Evolutionary conservation across 106 monocot species (phyloP).

Genomic region (Dioscorea dumetorum): DNA sequence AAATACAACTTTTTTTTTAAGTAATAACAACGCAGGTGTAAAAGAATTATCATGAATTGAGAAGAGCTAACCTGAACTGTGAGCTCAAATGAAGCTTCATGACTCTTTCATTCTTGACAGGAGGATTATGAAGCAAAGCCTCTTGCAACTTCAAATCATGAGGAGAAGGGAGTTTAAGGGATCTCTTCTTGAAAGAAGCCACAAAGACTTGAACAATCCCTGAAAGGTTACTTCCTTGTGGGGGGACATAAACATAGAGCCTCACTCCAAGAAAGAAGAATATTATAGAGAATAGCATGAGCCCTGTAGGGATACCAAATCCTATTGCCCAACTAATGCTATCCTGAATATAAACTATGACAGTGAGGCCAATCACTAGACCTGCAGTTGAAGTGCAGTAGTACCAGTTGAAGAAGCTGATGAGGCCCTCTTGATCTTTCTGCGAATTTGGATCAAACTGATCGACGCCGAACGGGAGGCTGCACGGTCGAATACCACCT

Average conservation of each 20-base stretch:
- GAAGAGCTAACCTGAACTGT: conserved; percentile 30
- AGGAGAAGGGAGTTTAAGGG: neutral
- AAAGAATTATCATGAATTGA: neutral
- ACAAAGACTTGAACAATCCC: conserved; percentile 14
- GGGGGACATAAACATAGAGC: conserved; percentile 8
- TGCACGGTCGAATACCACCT: conserved; percentile 1
- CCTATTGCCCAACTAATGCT: conserved; percentile 8
- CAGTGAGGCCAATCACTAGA: neutral
- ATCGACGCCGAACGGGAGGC: conserved; percentile 1
- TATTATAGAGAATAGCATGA: conserved; percentile 8
- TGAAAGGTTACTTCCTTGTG: conserved; percentile 11
- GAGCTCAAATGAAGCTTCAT: conserved; percentile 24
- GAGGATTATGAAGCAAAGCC: conserved; percentile 19
- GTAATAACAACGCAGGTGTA: too few species aligned
- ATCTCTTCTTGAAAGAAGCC: conserved; percentile 1
- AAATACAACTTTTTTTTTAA: too few species aligned
- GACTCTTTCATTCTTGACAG: neutral
- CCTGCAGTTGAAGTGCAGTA: conserved; percentile 9
- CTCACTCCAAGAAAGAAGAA: neutral
- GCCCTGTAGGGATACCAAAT: conserved; percentile 5
- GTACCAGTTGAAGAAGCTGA: conserved; percentile 19
- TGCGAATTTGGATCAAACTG: neutral
- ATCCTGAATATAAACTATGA: conserved; percentile 7
- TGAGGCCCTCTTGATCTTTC: neutral
- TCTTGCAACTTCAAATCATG: conserved; percentile 6